These are phyloP conservation scores for Ascodesmis nigricans DNA, from an alignment of 495 filamentous ascomycete species.

Conservation along the genomic window DNA sequence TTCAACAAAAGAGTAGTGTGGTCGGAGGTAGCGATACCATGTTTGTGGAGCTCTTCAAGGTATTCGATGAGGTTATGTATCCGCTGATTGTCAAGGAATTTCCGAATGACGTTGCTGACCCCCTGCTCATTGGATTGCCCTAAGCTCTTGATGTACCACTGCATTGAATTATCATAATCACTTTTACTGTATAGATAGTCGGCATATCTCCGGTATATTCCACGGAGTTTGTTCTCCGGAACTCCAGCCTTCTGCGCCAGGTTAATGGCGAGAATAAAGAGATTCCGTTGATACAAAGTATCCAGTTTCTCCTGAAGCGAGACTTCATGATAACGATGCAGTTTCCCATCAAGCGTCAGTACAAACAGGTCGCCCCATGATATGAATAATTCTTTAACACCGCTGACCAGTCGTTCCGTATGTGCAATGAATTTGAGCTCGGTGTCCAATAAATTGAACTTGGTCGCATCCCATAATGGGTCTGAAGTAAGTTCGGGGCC, in stretches of 20 bases:
- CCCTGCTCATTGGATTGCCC: constrained; percentile 29
- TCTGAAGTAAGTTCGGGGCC: constrained; percentile 46
- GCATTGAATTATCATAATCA: constrained; percentile 93
- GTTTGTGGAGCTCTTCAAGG: constrained; percentile 86
- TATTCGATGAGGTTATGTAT: constrained; percentile 97
- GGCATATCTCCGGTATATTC: constrained; percentile 82
- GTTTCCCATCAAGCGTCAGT: constrained; percentile 74
- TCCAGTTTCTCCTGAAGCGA: constrained; percentile 75
- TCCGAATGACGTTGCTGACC: constrained; percentile 20
- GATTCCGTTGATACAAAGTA: constrained; percentile 78
- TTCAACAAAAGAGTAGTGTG: constrained; percentile 88
- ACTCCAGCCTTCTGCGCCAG: constrained; percentile 72
- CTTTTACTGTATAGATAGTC: constrained; percentile 89
- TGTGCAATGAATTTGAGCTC: constrained; percentile 80
- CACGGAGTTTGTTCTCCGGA: constrained; percentile 61
- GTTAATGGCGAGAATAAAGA: constrained; percentile 79
- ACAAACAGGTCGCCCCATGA: constrained; percentile 85
- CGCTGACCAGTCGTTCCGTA: constrained; percentile 56
- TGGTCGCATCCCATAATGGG: constrained; percentile 57
- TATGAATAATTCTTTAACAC: constrained; percentile 56
- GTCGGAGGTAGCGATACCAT: constrained; percentile 80
- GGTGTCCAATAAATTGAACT: constrained; percentile 73
- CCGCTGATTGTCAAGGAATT: constrained; percentile 63
- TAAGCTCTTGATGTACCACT: constrained; percentile 89
- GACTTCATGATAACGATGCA: constrained; percentile 77